phyloP scores from a whole-genome alignment of 169 alveolate genomes.

The Plasmodium falciparum region DNA sequence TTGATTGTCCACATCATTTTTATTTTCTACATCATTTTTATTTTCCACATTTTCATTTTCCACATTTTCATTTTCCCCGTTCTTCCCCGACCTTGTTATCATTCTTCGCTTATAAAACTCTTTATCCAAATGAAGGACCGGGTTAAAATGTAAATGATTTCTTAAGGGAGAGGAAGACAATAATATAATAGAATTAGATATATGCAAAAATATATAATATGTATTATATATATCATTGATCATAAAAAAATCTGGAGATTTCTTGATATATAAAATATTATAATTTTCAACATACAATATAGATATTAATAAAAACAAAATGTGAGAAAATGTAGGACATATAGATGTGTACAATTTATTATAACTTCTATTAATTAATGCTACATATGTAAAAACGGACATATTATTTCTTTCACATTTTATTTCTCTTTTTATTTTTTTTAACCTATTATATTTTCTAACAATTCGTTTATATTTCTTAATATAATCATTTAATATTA shows the following conservation, averaged over 20 bases:
- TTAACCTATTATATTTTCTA: conserved; percentile 42
- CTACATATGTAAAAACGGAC: conserved; percentile 28
- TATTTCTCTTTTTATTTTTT: conserved; percentile 34
- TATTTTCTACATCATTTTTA: too few relatives aligned
- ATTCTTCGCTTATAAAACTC: too few relatives aligned
- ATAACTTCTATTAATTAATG: conserved; percentile 26
- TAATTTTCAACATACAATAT: conserved; percentile 71
- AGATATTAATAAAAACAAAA: conserved; percentile 44
- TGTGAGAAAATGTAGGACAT: conserved; percentile 39
- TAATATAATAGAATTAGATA: conserved; percentile 56
- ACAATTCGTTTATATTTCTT: not conserved
- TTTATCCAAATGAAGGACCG: not conserved
- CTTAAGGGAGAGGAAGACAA: conserved; percentile 52
- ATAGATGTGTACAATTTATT: conserved; percentile 49
- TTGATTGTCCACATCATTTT: too few relatives aligned
- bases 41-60: too few relatives aligned
- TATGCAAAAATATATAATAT: conserved; percentile 58
- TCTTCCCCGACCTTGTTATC: too few relatives aligned
- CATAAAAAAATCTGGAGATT: conserved; percentile 45
- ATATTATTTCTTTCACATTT: conserved; percentile 37
- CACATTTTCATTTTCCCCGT: too few relatives aligned
- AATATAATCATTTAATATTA: not conserved
- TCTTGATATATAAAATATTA: conserved; percentile 58
- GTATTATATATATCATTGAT: conserved; percentile 65
- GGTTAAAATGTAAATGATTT: conserved; percentile 41